phyloP scores from a whole-genome alignment of 1,139 yeast genomes.

The Yamadazyma membranifaciens region DNA sequence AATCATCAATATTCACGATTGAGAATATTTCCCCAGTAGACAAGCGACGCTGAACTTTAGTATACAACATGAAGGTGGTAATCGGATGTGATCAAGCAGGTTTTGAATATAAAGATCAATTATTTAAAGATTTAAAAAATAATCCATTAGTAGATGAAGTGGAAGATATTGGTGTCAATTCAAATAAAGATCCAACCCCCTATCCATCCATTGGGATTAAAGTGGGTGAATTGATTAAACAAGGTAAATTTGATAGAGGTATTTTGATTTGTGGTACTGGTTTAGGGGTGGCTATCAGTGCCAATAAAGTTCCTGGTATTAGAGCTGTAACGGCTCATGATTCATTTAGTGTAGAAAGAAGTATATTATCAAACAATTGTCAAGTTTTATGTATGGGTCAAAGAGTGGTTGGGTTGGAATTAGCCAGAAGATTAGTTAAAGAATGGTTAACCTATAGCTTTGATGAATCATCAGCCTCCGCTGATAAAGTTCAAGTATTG shows the following conservation, averaged over 20 bases:
- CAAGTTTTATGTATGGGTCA: conserved; percentile 50
- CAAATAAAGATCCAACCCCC: conserved; percentile 25
- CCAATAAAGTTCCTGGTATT: conserved; percentile 45
- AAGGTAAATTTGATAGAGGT: conserved; percentile 42
- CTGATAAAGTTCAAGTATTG: conserved; percentile 36
- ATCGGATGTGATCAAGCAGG: conserved; percentile 48
- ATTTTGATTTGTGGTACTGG: conserved; percentile 49
- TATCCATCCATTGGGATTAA: conserved; percentile 44
- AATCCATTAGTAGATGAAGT: conserved; percentile 30
- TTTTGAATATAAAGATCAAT: conserved; percentile 37
- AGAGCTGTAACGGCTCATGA: conserved; percentile 53
- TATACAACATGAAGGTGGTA: conserved; percentile 23
- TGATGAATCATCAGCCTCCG: conserved; percentile 38
- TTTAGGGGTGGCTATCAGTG: conserved; percentile 45
- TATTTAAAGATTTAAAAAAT: conserved; percentile 32
- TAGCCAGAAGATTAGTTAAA: conserved; percentile 40
- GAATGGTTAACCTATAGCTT: conserved; percentile 45
- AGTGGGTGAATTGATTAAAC: conserved; percentile 38
- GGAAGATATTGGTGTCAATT: conserved; percentile 37
- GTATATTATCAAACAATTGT: conserved; percentile 41
- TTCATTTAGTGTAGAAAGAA: conserved; percentile 44
- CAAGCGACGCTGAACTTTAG: not conserved
- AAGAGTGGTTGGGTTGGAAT: conserved; percentile 44
- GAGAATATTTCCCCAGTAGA: not conserved
- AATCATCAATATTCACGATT: not conserved